A percentile compares a stretch with the other conserved stretches of the same genome.
These are phyloP conservation scores for Allomyces javanicus DNA, from an alignment of 192 early-diverging fungal genomes.

Conservation along the genomic window DNA sequence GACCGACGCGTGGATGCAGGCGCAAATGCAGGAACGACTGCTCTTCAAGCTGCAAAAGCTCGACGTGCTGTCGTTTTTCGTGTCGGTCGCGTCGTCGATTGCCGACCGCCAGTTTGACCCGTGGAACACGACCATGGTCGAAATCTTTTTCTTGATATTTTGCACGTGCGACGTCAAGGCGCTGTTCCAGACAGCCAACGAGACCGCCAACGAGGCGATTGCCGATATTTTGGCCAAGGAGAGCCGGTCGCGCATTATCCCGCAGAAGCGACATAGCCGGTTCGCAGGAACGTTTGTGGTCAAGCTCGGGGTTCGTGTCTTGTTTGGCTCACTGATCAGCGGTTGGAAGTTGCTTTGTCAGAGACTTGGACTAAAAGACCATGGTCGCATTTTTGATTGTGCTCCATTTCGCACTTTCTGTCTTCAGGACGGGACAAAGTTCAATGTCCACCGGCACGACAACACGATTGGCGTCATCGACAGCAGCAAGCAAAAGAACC, in stretches of 20 bases:
- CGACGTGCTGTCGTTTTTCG: conserved; percentile 4
- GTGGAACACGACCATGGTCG: conserved; percentile 3
- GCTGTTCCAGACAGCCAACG: neutral
- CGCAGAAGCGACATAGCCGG: neutral
- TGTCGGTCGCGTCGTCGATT: conserved; percentile 1
- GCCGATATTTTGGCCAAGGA: neutral
- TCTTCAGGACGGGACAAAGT: no score
- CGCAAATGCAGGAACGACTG: conserved; percentile 2
- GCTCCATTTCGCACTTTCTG: no score
- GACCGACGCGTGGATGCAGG: neutral
- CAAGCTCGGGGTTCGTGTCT: neutral
- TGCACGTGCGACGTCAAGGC: neutral
- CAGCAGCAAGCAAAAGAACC: neutral
- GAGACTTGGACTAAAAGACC: no score
- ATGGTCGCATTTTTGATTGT: no score
- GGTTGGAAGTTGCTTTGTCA: no score
- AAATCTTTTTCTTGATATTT: conserved; percentile 3
- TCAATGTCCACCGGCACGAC: neutral
- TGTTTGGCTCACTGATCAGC: no score
- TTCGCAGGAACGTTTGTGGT: neutral
- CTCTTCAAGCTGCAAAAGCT: conserved; percentile 1
- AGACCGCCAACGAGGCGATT: neutral
- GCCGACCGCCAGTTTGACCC: conserved; percentile 3
- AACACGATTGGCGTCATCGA: neutral
- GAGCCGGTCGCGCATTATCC: neutral